Evolutionary conservation across 805 yeast genomes (phyloP), one percentile per base, ranked within the genome.

Genomic region (Ogataea ganodermae): DNA sequence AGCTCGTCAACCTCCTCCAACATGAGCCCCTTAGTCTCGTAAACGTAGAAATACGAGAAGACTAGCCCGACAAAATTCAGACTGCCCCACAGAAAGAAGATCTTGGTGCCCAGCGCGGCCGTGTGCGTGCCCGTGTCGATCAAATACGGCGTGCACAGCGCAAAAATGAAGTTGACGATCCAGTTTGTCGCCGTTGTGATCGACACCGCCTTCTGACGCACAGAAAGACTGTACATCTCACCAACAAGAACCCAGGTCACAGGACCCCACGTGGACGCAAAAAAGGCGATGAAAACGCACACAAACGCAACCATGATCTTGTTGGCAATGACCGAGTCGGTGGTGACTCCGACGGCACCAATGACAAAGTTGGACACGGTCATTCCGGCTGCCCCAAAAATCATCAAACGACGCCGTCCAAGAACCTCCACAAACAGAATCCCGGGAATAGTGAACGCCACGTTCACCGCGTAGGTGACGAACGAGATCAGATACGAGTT

Each of bases 221-320:
- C 80, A 39, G 89, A 80, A 44, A 87, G 71, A 21, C 89, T 83
- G 63, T 78, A 87, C 39, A 86, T 73, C 64, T 81, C 86, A 43
- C 83, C 82, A 22, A 79, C 75, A 22, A 79, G 67, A 18, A 81
- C 94, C 94, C 94, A 87, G 14, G 79, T 83, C 27, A 80, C 77
- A 10, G 92, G 92, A 55, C 92, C 95, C 94, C 94, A 87, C 4
- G 89, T 78, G 6, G 88, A 74, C 1, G 94, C 90, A 66, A 84
- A 87, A 44, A 83, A 79, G 2, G 89, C 86, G 58, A 87, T 86
- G 59, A 86, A 87, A 1, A 78, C 50, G 61, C 92, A 86, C 21
- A 86, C 81, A 63, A 87, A 80, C 4, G 80, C 76, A 51, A 80
- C 71, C 80, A 79, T 75, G 14, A 79, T 71, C 53, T 78, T 79